Evolutionary conservation across 1,139 yeast genomes (phyloP).

Genomic region (Taphrina communis): DNA sequence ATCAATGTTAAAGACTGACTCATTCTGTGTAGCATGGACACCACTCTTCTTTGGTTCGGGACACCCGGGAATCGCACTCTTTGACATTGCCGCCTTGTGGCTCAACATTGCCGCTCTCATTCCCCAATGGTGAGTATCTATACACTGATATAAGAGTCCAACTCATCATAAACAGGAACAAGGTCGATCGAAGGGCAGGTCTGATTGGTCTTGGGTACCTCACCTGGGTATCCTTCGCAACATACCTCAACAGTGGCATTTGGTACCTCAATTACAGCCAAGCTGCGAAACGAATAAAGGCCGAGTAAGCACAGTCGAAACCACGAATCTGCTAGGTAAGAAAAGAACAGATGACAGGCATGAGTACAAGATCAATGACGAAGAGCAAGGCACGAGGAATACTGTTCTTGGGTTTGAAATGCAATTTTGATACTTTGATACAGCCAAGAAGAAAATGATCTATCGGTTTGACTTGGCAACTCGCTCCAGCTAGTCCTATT

Average conservation of each 20-base stretch:
- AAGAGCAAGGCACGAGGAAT: not conserved
- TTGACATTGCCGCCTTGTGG: constrained; percentile 38
- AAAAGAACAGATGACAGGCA: not conserved
- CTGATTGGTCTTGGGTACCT: constrained; percentile 38
- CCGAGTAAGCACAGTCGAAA: constrained; percentile 2
- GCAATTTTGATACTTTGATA: constrained; percentile 15
- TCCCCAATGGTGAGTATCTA: constrained; percentile 22
- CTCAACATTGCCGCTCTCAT: constrained; percentile 28
- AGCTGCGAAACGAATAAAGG: constrained; percentile 11
- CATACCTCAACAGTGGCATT: constrained; percentile 41
- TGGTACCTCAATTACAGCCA: constrained; percentile 31
- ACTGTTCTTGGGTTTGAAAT: not conserved
- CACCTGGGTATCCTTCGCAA: constrained; percentile 42
- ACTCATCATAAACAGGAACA: constrained; percentile 10
- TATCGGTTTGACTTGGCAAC: constrained; percentile 37
- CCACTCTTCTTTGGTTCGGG: constrained; percentile 39
- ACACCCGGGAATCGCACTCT: constrained; percentile 37
- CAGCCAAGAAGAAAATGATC: not conserved
- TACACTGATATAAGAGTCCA: not conserved
- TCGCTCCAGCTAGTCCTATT: constrained; percentile 12
- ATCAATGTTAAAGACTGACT: not conserved
- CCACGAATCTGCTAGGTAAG: too few relatives aligned
- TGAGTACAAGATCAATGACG: not conserved
- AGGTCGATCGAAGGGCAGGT: constrained; percentile 39
- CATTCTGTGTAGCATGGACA: constrained; percentile 36